These are phyloP conservation scores for Penicillium verrucosum DNA, from an alignment of 2,329 filamentous ascomycete species.

Conservation along the genomic window DNA sequence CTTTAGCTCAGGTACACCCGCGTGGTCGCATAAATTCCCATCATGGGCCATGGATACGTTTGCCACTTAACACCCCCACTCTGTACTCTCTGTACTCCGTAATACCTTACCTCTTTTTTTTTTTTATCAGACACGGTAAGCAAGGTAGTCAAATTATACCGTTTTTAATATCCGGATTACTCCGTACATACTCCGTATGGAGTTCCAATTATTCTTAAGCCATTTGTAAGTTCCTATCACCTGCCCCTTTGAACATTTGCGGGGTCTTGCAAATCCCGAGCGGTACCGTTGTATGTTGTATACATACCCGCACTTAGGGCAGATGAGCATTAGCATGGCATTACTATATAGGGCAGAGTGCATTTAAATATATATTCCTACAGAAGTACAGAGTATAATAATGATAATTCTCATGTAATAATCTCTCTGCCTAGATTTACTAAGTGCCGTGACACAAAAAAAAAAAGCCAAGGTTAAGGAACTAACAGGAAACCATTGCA, in stretches of 20 bases:
- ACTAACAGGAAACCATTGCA: background rate
- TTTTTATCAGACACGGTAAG: background rate
- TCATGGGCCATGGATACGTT: background rate
- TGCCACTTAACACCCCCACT: conserved; percentile 5
- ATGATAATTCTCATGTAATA: background rate
- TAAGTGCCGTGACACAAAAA: background rate
- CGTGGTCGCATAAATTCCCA: background rate
- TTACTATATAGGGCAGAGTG: background rate
- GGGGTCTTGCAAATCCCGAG: background rate
- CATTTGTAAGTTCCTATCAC: conserved; percentile 3
- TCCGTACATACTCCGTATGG: no score
- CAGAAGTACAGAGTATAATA: background rate
- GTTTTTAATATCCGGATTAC: background rate
- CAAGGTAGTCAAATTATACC: background rate
- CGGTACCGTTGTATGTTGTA: background rate
- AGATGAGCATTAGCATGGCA: background rate
- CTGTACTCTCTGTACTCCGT: background rate
- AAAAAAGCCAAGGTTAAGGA: background rate
- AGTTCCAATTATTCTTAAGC: background rate
- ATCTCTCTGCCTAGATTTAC: background rate
- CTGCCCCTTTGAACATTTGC: background rate
- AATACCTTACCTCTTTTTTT: background rate
- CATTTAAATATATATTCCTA: background rate
- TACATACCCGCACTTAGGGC: background rate
- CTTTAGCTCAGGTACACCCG: conserved; percentile 12